Conservation (phyloP, 2,329 filamentous ascomycete species). For the Aspergillus fructus region DNA sequence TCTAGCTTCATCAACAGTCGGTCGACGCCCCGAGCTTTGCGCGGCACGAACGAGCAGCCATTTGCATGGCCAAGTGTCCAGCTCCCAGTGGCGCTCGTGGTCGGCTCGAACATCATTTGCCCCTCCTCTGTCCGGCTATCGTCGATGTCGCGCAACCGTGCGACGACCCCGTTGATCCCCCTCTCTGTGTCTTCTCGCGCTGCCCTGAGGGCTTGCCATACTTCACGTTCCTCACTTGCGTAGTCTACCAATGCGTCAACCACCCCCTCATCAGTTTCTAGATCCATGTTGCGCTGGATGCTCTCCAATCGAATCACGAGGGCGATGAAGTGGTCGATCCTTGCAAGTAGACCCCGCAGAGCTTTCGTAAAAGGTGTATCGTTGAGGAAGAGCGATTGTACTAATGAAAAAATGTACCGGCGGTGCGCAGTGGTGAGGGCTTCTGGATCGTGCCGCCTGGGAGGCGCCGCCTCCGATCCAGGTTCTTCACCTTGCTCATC, state of each 20-base stretch:
- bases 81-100: conserved; percentile 30
- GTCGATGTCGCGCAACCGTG: conserved; percentile 62
- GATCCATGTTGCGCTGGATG: conserved; percentile 74
- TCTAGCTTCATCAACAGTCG: conserved; percentile 89
- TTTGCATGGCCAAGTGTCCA: conserved; percentile 30
- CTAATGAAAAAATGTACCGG: conserved; percentile 68
- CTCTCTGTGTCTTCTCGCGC: conserved; percentile 65
- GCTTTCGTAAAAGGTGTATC: conserved; percentile 40
- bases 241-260: conserved; percentile 73
- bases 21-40: conserved; percentile 76
- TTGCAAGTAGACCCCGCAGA: conserved; percentile 38
- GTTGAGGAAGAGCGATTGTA: conserved; percentile 45
- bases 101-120: conserved; percentile 33
- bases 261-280: conserved; percentile 79
- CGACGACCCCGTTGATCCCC: conserved; percentile 63
- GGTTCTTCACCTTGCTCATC: conserved; percentile 14
- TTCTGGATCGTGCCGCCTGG: conserved; percentile 72
- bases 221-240: conserved; percentile 68
- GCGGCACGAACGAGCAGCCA: conserved; percentile 60
- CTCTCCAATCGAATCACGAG: conserved; percentile 72
- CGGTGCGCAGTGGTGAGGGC: conserved; percentile 77
- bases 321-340: conserved; percentile 79
- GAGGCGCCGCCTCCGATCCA: conserved; percentile 12
- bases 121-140: conserved; percentile 47
- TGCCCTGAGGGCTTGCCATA: conserved; percentile 62